Percentiles rank a stretch among this genome's conserved stretches.
Conservation (phyloP, 2,329 filamentous ascomycete species). For the Trichoderma hamatum region DNA sequence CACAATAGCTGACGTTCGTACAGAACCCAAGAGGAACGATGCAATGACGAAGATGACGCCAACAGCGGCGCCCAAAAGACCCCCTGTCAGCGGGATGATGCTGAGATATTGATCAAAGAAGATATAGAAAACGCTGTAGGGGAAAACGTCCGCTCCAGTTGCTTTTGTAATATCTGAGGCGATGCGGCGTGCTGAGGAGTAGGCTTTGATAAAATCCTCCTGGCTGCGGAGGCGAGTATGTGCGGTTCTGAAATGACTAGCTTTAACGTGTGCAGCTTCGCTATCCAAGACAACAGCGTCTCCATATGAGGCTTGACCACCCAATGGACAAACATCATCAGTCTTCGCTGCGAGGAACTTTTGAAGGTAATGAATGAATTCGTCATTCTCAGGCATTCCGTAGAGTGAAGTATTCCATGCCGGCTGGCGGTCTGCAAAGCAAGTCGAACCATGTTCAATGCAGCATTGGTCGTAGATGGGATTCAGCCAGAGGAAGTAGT, state of each 20-base stretch:
- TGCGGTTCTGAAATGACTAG: conserved; percentile 88
- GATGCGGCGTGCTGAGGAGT: conserved; percentile 86
- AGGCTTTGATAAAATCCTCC: conserved; percentile 88
- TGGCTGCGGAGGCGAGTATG: conserved; percentile 88
- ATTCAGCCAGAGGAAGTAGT: conserved; percentile 96
- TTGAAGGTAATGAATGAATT: conserved; percentile 83
- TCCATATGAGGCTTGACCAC: conserved; percentile 84
- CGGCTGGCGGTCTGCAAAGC: conserved; percentile 76
- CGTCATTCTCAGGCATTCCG: conserved; percentile 91
- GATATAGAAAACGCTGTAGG: conserved; percentile 97
- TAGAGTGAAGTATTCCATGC: conserved; percentile 86
- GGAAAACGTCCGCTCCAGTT: conserved; percentile 84
- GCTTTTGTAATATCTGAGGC: conserved; percentile 71
- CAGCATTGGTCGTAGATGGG: conserved; percentile 74
- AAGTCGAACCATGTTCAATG: conserved; percentile 69
- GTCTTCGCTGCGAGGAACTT: conserved; percentile 83
- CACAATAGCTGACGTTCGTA: conserved; percentile 79
- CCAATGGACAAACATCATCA: conserved; percentile 81
- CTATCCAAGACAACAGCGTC: conserved; percentile 79
- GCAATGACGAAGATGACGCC: conserved; percentile 84
- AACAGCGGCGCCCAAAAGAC: conserved; percentile 79
- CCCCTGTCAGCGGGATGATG: conserved; percentile 78
- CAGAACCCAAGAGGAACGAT: conserved; percentile 78
- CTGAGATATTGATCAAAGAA: conserved; percentile 97
- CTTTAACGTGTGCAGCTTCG: conserved; percentile 67